Percentiles rank a stretch among this genome's conserved stretches.
Evolutionary conservation across 768 basidiomycete genomes (phyloP).

Genomic region (Amanita rimosa): DNA sequence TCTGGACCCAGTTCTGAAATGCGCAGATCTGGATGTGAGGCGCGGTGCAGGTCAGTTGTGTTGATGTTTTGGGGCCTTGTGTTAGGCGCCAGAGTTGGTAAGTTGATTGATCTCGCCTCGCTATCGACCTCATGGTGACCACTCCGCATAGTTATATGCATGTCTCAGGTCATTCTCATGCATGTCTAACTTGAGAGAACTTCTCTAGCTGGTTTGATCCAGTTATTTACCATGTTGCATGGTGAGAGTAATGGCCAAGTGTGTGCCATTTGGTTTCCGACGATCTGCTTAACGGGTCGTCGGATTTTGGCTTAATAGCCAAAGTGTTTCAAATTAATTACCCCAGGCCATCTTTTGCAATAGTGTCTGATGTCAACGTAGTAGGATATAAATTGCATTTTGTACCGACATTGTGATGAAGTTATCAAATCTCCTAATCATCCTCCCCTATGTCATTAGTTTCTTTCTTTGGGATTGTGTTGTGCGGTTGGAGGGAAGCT

Average conservation of each 20-base stretch:
- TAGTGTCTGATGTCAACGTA: neutral
- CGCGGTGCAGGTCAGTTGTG: neutral
- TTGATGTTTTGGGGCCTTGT: neutral
- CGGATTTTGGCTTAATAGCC: too few species aligned
- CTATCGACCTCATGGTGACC: neutral
- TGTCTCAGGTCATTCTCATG: neutral
- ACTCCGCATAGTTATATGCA: neutral
- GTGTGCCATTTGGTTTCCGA: too few species aligned
- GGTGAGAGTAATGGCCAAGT: too few species aligned
- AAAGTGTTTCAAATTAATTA: neutral
- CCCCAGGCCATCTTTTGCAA: neutral
- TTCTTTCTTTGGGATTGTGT: slow-evolving; percentile 28
- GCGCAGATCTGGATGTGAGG: too few species aligned
- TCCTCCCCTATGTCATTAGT: slow-evolving; percentile 15
- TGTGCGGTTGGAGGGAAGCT: slow-evolving; percentile 35
- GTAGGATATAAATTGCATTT: neutral
- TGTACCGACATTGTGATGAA: neutral
- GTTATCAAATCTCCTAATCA: neutral
- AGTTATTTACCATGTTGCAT: too few species aligned
- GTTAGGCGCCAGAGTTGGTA: neutral
- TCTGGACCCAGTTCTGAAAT: neutral
- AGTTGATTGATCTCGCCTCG: neutral
- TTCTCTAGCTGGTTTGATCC: neutral
- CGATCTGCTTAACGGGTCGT: too few species aligned
- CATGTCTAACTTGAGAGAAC: neutral